Conservation (phyloP, 139 green algal genomes). For the Yamagishiella unicocca region DNA sequence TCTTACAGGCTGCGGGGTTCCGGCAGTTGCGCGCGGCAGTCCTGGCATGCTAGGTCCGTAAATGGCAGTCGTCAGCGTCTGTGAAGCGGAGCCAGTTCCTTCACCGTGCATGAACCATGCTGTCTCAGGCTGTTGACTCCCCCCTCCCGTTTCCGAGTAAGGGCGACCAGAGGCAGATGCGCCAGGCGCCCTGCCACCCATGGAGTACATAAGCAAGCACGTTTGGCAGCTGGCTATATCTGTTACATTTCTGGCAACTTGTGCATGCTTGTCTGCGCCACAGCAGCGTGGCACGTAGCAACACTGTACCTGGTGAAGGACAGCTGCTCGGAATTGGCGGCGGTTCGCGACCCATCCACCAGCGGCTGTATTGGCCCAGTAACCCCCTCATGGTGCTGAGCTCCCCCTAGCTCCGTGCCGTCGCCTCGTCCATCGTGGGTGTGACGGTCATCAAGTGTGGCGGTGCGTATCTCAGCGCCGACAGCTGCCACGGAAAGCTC, state of each 20-base stretch:
- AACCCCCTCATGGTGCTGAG: neutral
- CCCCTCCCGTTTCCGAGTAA: too few species aligned
- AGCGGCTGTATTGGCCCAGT: neutral
- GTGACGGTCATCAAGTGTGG: neutral
- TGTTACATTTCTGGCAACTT: too few species aligned
- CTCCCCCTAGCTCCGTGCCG: neutral
- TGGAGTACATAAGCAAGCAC: too few species aligned
- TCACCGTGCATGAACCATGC: slow-evolving; percentile 38
- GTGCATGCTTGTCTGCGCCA: too few species aligned
- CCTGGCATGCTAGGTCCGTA: neutral
- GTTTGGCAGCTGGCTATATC: too few species aligned
- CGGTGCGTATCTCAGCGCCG: neutral
- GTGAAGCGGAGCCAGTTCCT: neutral
- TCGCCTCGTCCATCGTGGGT: neutral
- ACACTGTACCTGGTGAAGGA: slow-evolving; percentile 4
- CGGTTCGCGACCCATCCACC: too few species aligned
- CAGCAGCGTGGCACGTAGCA: too few species aligned
- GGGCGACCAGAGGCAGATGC: too few species aligned
- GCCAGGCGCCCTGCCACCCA: too few species aligned
- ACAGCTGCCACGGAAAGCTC: neutral
- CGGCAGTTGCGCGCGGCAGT: too few species aligned
- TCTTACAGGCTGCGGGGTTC: too few species aligned
- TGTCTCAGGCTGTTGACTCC: neutral
- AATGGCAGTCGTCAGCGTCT: slow-evolving; percentile 10
- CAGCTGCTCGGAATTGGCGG: neutral